Evolutionary conservation across 2,329 filamentous ascomycete species (phyloP), one percentile per base, ranked within the genome.

Genomic region (Lachnellula hyalina): DNA sequence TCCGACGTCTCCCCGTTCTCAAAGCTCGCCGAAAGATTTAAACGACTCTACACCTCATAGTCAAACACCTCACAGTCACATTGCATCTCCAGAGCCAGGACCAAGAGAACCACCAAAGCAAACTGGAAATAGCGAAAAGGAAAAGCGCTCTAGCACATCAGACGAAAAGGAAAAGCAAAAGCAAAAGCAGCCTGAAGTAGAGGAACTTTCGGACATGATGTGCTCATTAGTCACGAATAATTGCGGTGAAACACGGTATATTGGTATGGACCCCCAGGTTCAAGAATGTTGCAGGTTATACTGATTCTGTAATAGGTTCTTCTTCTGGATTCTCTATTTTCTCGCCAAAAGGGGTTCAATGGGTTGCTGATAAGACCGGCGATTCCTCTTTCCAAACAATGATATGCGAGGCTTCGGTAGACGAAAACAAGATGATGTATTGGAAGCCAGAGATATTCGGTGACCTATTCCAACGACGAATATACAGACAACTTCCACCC

Each of bases 281-380:
- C n/a, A n/a, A 45, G 14, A 17, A 48, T 23, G 25, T 28, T 14
- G 17, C 28, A 51, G 42, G 50, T 11, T 35, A 56, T 45, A 53
- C 40, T 50, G 61, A 61, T 68, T 72, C 34, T 38, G 17, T 17
- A 53, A 44, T 56, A 94, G 90, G 93, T 25, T 96, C 92, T 0
- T 97, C 93, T 0, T 99, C 94, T 2, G 94, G 94, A 3, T 97
- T 97, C 72, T 97, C 93, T 52, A 99, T 99, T 65, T 97, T 99
- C 75, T 97, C 93, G 0, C 94, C 93, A 14, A 96, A 96, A 70
- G 94, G 94, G 45, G 96, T 99, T 52, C 88, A 96, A 71, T 99
- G 94, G 94, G 93, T 99, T 51, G 97, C 96, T 66, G 86, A 94
- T 63, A 96, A 95, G 76, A 97, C 92, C 2, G 94, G 94, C n/a